Evolutionary conservation across 495 filamentous ascomycete species (phyloP).

Genomic region (Penicillium herquei): DNA sequence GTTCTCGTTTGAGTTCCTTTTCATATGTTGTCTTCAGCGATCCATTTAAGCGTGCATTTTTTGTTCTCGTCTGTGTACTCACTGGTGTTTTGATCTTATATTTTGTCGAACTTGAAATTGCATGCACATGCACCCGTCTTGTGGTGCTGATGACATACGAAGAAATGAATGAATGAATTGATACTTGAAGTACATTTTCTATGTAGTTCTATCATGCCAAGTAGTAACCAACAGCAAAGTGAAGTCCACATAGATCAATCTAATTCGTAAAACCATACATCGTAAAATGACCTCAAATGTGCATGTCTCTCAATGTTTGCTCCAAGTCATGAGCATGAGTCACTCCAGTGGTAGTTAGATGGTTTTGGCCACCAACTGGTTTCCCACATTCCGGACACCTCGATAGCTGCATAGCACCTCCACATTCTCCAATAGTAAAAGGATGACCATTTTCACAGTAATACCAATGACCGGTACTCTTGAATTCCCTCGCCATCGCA

Average conservation of each 20-base stretch:
- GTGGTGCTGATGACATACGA: background rate
- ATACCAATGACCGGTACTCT: slow-evolving; percentile 17
- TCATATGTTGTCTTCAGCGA: background rate
- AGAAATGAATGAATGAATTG: background rate
- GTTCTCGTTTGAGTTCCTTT: no score
- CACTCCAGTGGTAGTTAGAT: background rate
- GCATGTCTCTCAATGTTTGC: background rate
- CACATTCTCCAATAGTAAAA: slow-evolving; percentile 18
- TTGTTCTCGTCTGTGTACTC: background rate
- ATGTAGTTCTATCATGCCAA: no score
- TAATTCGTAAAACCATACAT: no score
- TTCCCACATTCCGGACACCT: slow-evolving; percentile 5
- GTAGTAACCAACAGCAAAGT: no score
- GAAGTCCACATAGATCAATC: no score
- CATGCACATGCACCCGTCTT: no score
- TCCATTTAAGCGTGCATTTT: background rate
- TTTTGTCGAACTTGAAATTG: no score
- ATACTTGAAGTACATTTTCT: no score
- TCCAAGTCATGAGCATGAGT: slow-evolving; percentile 3
- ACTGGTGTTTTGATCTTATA: no score
- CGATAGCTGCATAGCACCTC: slow-evolving; percentile 14
- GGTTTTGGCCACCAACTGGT: slow-evolving; percentile 2
- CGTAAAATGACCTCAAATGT: no score
- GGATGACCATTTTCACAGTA: slow-evolving; percentile 19
- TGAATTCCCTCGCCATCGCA: slow-evolving; percentile 2